phyloP scores from a whole-genome alignment of 163 green algal species.

The Picocystis sp. region DNA sequence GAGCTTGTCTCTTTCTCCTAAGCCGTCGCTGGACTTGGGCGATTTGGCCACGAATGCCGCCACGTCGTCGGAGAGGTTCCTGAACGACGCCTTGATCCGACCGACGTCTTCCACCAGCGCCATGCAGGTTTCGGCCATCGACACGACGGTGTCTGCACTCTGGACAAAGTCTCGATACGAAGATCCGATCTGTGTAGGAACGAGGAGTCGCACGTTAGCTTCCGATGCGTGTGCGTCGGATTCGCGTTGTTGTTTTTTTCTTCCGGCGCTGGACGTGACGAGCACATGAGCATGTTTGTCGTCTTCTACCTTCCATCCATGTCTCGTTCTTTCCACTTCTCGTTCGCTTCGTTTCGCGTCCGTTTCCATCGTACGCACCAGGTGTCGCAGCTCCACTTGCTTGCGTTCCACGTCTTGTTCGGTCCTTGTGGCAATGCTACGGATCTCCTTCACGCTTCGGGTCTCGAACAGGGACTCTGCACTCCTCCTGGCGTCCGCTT shows the following conservation, averaged over 20 bases:
- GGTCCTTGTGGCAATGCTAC: slow-evolving; percentile 55
- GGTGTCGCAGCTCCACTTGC: slow-evolving; percentile 64
- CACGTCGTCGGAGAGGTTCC: background rate
- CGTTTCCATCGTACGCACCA: slow-evolving; percentile 46
- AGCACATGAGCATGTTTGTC: too few relatives aligned
- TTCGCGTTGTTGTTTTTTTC: slow-evolving; percentile 3
- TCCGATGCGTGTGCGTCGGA: slow-evolving; percentile 43
- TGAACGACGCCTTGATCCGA: slow-evolving; percentile 31
- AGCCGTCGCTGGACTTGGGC: slow-evolving; percentile 1
- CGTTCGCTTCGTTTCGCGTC: too few relatives aligned
- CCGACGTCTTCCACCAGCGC: slow-evolving; percentile 43
- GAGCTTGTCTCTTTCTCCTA: background rate
- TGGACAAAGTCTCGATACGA: slow-evolving; percentile 70
- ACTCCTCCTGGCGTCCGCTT: slow-evolving; percentile 1
- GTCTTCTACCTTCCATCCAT: too few relatives aligned
- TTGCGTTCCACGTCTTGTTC: slow-evolving; percentile 80
- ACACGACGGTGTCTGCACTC: slow-evolving; percentile 73
- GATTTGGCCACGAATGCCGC: slow-evolving; percentile 1
- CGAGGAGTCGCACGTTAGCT: background rate
- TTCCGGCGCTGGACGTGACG: too few relatives aligned
- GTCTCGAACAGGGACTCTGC: slow-evolving; percentile 67
- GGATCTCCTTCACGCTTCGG: slow-evolving; percentile 59
- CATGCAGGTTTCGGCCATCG: slow-evolving; percentile 53
- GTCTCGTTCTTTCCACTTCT: too few relatives aligned
- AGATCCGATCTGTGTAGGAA: too few relatives aligned